Evolutionary conservation across 495 filamentous ascomycete genomes (phyloP).

Genomic region (Elaphomyces granulatus): DNA sequence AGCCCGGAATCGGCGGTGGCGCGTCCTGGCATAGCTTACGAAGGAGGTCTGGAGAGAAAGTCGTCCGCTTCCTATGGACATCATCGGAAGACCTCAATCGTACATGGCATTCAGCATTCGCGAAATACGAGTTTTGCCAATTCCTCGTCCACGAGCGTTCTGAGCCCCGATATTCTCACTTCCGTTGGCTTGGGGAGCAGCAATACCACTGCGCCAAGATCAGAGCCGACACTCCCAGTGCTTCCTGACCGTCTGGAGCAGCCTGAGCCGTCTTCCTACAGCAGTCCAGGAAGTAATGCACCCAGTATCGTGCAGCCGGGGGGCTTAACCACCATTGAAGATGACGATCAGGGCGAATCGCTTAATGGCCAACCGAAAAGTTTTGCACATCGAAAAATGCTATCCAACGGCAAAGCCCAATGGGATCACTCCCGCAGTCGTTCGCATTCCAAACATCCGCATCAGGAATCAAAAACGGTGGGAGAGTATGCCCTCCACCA

Average conservation of each 20-base stretch:
- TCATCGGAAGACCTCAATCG: slow-evolving; percentile 86
- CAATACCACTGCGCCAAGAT: slow-evolving; percentile 13
- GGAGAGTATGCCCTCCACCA: slow-evolving; percentile 96
- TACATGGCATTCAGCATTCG: slow-evolving; percentile 87
- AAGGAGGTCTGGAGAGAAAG: slow-evolving; percentile 49
- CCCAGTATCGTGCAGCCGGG: slow-evolving; percentile 15
- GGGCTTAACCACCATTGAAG: slow-evolving; percentile 28
- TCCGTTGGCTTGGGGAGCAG: slow-evolving; percentile 32
- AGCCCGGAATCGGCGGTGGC: slow-evolving; percentile 31
- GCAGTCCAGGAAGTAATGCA: slow-evolving; percentile 12
- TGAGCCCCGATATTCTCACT: slow-evolving; percentile 72
- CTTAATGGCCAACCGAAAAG: slow-evolving; percentile 15
- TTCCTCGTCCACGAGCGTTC: slow-evolving; percentile 55
- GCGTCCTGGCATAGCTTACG: slow-evolving; percentile 31
- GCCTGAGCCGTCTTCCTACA: slow-evolving; percentile 18
- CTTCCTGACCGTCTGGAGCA: slow-evolving; percentile 18
- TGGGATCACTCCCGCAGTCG: slow-evolving; percentile 64
- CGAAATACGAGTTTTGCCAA: slow-evolving; percentile 64
- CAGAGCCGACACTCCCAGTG: slow-evolving; percentile 11
- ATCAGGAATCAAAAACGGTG: slow-evolving; percentile 70
- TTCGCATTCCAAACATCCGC: slow-evolving; percentile 67
- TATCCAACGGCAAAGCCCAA: slow-evolving; percentile 45
- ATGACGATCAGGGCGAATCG: slow-evolving; percentile 19
- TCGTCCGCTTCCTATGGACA: slow-evolving; percentile 65
- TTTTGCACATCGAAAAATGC: slow-evolving; percentile 24